Conservation (phyloP, 768 basidiomycete species). For the Panaeolus papilionaceus region DNA sequence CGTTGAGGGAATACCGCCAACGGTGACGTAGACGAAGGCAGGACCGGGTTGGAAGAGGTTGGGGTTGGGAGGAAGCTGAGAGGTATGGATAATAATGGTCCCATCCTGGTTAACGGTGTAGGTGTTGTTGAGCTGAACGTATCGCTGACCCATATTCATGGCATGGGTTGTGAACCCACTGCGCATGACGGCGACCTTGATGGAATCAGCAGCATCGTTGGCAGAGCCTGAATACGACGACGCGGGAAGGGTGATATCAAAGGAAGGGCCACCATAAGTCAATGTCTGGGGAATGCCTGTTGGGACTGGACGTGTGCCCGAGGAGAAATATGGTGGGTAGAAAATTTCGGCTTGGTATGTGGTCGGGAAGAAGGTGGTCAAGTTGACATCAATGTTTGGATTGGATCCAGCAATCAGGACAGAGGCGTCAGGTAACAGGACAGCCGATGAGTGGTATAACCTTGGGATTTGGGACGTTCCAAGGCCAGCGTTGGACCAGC, state of each 20-base stretch:
- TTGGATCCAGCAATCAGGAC: conserved; percentile 93
- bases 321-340: conserved; percentile 89
- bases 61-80: conserved; percentile 84
- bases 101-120: conserved; percentile 84
- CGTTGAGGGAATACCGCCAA: conserved; percentile 85
- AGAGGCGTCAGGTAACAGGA: conserved; percentile 88
- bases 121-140: conserved; percentile 82
- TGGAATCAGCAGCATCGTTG: conserved; percentile 75
- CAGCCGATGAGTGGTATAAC: conserved; percentile 90
- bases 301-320: conserved; percentile 70
- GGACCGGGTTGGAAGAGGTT: conserved; percentile 92
- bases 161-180: conserved; percentile 86
- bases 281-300: conserved; percentile 75
- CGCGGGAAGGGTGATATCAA: conserved; percentile 75
- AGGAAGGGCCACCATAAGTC: conserved; percentile 82
- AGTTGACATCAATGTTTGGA: conserved; percentile 86
- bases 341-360: conserved; percentile 86
- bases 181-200: conserved; percentile 81
- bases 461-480: conserved; percentile 69
- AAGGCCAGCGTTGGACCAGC: conserved; percentile 77
- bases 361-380: conserved; percentile 69
- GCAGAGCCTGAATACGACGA: conserved; percentile 69
- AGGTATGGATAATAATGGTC: conserved; percentile 77
- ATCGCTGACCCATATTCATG: conserved; percentile 90
- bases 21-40: conserved; percentile 79